Percentiles rank a stretch among this genome's conserved stretches.
Evolutionary conservation across 495 filamentous ascomycete species (phyloP).

Genomic region (Staphylotrichum longicolle): DNA sequence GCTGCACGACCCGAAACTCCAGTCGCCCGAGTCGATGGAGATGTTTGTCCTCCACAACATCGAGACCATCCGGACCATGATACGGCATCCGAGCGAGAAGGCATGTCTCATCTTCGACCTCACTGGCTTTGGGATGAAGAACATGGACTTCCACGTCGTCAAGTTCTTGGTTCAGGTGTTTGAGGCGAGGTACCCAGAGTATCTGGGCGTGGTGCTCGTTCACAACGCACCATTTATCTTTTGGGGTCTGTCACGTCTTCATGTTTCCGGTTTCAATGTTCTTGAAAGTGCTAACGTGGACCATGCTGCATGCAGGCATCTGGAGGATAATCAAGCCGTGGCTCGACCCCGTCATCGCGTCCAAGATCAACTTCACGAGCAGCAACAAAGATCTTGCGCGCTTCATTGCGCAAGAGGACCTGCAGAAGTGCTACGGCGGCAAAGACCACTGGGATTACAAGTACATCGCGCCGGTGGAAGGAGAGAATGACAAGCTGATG

Average conservation of each 20-base stretch:
- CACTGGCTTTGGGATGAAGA: constrained; percentile 19
- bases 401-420: constrained; percentile 14
- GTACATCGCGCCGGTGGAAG: constrained; percentile 11
- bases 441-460: constrained; percentile 17
- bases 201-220: constrained; percentile 17
- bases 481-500: constrained; percentile 10
- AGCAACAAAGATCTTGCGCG: constrained; percentile 4
- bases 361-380: constrained; percentile 21
- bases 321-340: constrained; percentile 20
- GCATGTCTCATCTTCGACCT: constrained; percentile 19
- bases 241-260: constrained; percentile 11
- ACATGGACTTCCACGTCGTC: constrained; percentile 22
- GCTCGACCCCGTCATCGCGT: constrained; percentile 19
- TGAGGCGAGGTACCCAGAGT: constrained; percentile 21
- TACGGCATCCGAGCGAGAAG: constrained; percentile 18
- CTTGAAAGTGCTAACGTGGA: background rate
- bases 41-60: constrained; percentile 19
- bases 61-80: constrained; percentile 19
- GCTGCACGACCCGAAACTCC: constrained; percentile 18
- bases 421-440: constrained; percentile 17
- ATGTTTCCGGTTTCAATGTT: no score
- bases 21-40: constrained; percentile 20
- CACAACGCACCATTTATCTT: constrained; percentile 20
- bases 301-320: background rate
- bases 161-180: constrained; percentile 19